phyloP scores from a whole-genome alignment of 2,329 filamentous ascomycete genomes.

The Fusarium sp. region DNA sequence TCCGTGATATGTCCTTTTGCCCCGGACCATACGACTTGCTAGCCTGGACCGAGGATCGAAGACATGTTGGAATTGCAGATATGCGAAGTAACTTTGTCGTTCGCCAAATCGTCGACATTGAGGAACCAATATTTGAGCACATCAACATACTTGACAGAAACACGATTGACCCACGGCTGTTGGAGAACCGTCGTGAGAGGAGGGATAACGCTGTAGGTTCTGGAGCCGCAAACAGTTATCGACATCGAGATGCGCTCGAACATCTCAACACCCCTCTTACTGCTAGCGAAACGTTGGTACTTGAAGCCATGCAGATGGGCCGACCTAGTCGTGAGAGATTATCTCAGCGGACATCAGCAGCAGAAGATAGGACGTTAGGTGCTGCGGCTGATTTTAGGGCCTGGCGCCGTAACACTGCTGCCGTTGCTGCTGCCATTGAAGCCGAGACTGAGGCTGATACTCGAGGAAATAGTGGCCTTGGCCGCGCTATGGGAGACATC shows the following conservation, averaged over 20 bases:
- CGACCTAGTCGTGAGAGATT: constrained; percentile 62
- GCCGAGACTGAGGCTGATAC: constrained; percentile 45
- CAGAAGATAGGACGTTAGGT: constrained; percentile 31
- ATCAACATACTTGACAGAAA: constrained; percentile 66
- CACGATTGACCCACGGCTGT: constrained; percentile 64
- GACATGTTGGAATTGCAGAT: constrained; percentile 79
- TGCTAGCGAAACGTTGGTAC: constrained; percentile 64
- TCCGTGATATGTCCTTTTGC: constrained; percentile 92
- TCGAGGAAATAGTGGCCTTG: constrained; percentile 52
- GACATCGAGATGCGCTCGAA: constrained; percentile 52
- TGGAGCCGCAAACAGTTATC: constrained; percentile 21
- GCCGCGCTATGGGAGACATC: constrained; percentile 55
- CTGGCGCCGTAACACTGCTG: background rate
- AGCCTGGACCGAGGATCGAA: constrained; percentile 92
- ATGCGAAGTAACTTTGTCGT: constrained; percentile 73
- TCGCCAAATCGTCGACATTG: constrained; percentile 75
- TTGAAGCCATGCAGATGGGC: constrained; percentile 66
- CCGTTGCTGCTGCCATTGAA: constrained; percentile 29
- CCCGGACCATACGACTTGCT: constrained; percentile 90
- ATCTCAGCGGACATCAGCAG: constrained; percentile 39
- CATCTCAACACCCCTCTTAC: constrained; percentile 63
- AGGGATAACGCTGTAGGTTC: constrained; percentile 34
- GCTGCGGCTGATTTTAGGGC: constrained; percentile 22
- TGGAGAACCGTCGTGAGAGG: constrained; percentile 61
- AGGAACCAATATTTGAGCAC: constrained; percentile 67